Percentiles rank a stretch among this genome's conserved stretches.
Conservation (phyloP, 2,329 filamentous ascomycete species). For the Alternaria sp. region DNA sequence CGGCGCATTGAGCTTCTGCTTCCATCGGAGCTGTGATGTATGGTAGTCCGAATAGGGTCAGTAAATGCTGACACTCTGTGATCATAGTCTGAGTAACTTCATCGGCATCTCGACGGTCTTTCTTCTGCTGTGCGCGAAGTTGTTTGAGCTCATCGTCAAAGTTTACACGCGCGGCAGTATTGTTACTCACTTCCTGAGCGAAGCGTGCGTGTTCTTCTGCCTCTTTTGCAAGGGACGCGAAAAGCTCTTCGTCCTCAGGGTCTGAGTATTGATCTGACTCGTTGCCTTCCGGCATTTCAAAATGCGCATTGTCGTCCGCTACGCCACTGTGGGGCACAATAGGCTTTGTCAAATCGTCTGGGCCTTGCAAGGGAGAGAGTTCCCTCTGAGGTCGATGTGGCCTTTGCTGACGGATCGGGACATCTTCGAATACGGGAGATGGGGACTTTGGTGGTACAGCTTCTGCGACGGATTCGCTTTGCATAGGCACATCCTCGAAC, state of each 20-base stretch:
- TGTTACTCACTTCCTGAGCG: slow-evolving; percentile 83
- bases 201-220: slow-evolving; percentile 94
- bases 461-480: slow-evolving; percentile 18
- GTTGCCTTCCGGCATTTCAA: slow-evolving; percentile 36
- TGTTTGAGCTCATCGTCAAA: slow-evolving; percentile 90
- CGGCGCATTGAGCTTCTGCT: slow-evolving; percentile 95
- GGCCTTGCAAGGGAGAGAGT: slow-evolving; percentile 41
- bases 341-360: slow-evolving; percentile 39
- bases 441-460: slow-evolving; percentile 48
- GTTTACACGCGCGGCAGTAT: slow-evolving; percentile 71
- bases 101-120: slow-evolving; percentile 93
- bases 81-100: slow-evolving; percentile 98
- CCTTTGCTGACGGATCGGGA: slow-evolving; percentile 39
- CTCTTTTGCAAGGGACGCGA: slow-evolving; percentile 86
- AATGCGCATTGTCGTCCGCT: slow-evolving; percentile 38
- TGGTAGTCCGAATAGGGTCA: slow-evolving; percentile 89
- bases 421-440: slow-evolving; percentile 62
- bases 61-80: slow-evolving; percentile 88
- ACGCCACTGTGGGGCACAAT: slow-evolving; percentile 42
- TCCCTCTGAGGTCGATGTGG: slow-evolving; percentile 25
- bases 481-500: slow-evolving; percentile 59
- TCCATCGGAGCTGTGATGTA: slow-evolving; percentile 99
- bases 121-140: slow-evolving; percentile 92
- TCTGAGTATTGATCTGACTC: slow-evolving; percentile 68
- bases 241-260: slow-evolving; percentile 88